A percentile compares a stretch with the other conserved stretches of the same genome.
Evolutionary conservation across 2,329 filamentous ascomycete genomes (phyloP).

Genomic region (Epichloe bromicola): DNA sequence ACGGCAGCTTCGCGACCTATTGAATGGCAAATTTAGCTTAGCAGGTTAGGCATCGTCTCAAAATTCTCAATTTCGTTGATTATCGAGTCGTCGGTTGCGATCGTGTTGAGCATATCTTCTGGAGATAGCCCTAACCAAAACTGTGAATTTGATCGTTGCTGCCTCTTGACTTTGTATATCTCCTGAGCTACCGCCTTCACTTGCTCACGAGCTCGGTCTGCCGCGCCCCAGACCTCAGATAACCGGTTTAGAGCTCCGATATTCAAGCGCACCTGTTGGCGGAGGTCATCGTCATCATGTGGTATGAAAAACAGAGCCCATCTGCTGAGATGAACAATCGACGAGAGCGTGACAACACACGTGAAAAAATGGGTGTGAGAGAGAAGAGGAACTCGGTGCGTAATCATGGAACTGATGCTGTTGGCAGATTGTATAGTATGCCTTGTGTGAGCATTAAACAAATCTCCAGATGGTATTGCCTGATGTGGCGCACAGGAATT

Average conservation of each 20-base stretch:
- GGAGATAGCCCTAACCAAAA: constrained; percentile 43
- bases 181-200: constrained; percentile 70
- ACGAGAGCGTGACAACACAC: constrained; percentile 64
- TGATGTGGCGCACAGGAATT: constrained; percentile 55
- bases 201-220: constrained; percentile 55
- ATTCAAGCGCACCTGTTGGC: constrained; percentile 66
- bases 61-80: constrained; percentile 41
- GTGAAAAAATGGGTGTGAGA: constrained; percentile 81
- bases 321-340: constrained; percentile 69
- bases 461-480: constrained; percentile 32
- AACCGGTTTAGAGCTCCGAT: constrained; percentile 62
- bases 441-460: constrained; percentile 56
- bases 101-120: constrained; percentile 40
- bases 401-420: constrained; percentile 62
- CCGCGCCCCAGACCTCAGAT: constrained; percentile 59
- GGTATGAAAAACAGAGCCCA: constrained; percentile 55
- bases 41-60: constrained; percentile 10
- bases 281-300: constrained; percentile 51
- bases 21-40: constrained; percentile 4
- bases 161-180: constrained; percentile 49
- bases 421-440: constrained; percentile 72
- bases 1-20: neutral
- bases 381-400: constrained; percentile 57
- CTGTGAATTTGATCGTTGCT: constrained; percentile 36
- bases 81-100: constrained; percentile 45